These are phyloP conservation scores for Mucuna pruriens DNA, from an alignment of 306 rosid species.

Conservation along the genomic window DNA sequence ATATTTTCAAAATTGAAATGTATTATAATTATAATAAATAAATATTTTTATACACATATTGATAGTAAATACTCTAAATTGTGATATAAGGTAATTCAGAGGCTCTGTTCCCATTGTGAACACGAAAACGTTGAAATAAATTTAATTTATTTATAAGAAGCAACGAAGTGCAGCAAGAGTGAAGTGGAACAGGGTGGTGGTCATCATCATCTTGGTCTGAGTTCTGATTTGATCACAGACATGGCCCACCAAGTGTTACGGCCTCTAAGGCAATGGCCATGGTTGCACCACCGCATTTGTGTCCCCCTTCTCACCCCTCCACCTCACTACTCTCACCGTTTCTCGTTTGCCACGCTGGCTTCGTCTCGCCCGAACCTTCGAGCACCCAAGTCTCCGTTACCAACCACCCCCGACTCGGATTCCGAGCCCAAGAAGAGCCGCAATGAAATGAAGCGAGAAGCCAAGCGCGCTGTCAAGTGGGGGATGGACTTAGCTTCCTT, in stretches of 20 bases:
- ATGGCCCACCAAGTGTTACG: slow-evolving; percentile 54
- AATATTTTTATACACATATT: no score
- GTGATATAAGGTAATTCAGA: no score
- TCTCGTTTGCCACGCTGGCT: slow-evolving; percentile 36
- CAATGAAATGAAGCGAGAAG: slow-evolving; percentile 82
- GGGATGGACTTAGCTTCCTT: slow-evolving; percentile 80
- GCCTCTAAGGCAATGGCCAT: slow-evolving; percentile 66
- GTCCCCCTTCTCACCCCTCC: slow-evolving; percentile 23
- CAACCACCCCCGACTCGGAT: slow-evolving; percentile 36
- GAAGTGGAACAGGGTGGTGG: background rate
- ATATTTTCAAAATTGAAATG: no score
- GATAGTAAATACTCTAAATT: no score
- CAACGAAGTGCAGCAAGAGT: no score
- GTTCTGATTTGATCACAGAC: background rate
- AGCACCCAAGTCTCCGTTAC: slow-evolving; percentile 40
- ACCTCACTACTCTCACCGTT: slow-evolving; percentile 31
- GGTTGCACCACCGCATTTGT: slow-evolving; percentile 28
- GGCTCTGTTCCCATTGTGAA: no score
- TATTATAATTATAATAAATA: no score
- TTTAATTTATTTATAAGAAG: no score
- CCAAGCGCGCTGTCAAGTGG: slow-evolving; percentile 84
- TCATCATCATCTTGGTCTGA: background rate
- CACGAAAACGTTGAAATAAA: no score
- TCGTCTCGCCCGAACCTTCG: slow-evolving; percentile 54
- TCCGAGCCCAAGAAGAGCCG: slow-evolving; percentile 62